These are phyloP conservation scores for Globisporangium camurandrum DNA, from an alignment of 352 stramenopile species.

Conservation along the genomic window DNA sequence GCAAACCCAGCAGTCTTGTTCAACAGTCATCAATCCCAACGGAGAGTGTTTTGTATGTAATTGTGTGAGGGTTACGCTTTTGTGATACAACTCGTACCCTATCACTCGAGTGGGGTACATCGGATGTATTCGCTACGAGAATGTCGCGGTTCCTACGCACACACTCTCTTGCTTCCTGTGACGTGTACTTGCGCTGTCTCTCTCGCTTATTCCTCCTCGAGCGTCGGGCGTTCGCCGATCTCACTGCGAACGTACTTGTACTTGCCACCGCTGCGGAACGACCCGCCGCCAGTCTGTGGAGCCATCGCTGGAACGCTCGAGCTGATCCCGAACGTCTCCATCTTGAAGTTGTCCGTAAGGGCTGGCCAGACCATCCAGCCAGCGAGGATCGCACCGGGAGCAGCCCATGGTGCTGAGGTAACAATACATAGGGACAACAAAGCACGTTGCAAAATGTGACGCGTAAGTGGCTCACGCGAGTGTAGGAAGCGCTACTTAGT, in stretches of 20 bases:
- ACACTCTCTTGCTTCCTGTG: neutral
- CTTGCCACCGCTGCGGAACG: constrained; percentile 57
- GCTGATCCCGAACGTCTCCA: constrained; percentile 60
- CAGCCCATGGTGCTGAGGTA: constrained; percentile 40
- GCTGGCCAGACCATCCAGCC: constrained; percentile 69
- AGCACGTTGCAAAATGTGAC: neutral
- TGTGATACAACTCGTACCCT: neutral
- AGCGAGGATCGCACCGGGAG: constrained; percentile 34
- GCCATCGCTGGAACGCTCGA: constrained; percentile 15
- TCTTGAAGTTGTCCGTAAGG: constrained; percentile 65
- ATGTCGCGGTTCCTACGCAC: neutral
- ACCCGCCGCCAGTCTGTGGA: constrained; percentile 1
- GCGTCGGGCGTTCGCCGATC: constrained; percentile 63
- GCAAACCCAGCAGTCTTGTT: neutral
- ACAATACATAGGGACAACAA: neutral
- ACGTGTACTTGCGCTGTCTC: neutral
- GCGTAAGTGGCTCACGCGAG: neutral
- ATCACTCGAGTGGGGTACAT: neutral
- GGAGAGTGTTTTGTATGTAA: neutral
- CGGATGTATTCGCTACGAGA: too few relatives aligned
- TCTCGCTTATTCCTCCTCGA: constrained; percentile 48
- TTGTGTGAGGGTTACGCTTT: neutral
- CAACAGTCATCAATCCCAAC: too few relatives aligned
- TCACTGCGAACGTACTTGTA: constrained; percentile 74
- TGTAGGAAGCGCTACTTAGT: too few relatives aligned